Evolutionary conservation across 1,284 basidiomycete species (phyloP).

Genomic region (Ustilago tritici): DNA sequence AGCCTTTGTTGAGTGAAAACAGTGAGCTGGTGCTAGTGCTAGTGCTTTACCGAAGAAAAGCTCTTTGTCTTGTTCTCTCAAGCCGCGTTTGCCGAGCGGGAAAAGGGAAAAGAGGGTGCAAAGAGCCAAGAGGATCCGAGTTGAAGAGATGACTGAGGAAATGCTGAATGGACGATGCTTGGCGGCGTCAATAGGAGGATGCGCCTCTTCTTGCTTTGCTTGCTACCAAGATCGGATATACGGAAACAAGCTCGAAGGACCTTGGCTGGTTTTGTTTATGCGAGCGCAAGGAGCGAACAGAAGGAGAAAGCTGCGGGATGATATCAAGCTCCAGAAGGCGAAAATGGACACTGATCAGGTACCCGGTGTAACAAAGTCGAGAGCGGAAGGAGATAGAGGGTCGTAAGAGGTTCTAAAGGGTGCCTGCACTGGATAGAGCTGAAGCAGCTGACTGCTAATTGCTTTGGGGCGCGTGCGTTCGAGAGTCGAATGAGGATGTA

Average conservation of each 20-base stretch:
- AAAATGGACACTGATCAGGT: conserved; percentile 1
- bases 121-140: conserved; percentile 1
- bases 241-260: conserved; percentile 5
- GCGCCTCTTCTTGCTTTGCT: background rate
- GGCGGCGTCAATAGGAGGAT: background rate
- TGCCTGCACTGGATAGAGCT: background rate
- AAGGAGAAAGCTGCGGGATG: conserved; percentile 2
- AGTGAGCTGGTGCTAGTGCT: background rate
- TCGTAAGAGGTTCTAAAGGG: background rate
- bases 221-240: conserved; percentile 3
- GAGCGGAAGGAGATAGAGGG: conserved; percentile 15
- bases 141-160: conserved; percentile 4
- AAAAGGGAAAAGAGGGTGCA: background rate
- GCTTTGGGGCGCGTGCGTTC: background rate
- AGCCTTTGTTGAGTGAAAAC: background rate
- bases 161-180: background rate
- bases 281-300: background rate
- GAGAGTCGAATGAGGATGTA: too few species aligned
- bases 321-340: background rate
- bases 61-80: background rate
- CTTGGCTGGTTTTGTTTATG: background rate
- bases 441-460: conserved; percentile 6
- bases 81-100: background rate
- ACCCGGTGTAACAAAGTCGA: too few species aligned
- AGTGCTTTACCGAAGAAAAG: background rate